A percentile compares a stretch with the other conserved stretches of the same genome.
Evolutionary conservation across 2,329 filamentous ascomycete species (phyloP).

Genomic region (Daldinia sp.): DNA sequence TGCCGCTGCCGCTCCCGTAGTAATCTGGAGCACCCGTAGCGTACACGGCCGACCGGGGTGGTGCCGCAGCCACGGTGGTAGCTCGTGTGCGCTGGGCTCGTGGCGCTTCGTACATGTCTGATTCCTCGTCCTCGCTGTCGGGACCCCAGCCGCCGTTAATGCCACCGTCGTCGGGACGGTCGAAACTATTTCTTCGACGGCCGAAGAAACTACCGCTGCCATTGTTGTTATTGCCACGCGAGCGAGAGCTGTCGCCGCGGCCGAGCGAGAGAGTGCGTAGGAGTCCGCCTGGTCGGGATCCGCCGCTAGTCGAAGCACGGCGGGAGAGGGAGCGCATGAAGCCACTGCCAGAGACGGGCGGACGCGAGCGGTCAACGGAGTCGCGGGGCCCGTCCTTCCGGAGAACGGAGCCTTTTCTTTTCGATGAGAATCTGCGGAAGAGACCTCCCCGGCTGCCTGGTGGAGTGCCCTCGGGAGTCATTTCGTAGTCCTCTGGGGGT

Average conservation of each 20-base stretch:
- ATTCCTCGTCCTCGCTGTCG: slow-evolving; percentile 56
- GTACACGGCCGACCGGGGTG: slow-evolving; percentile 22
- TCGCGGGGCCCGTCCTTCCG: slow-evolving; percentile 53
- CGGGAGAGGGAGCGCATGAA: slow-evolving; percentile 62
- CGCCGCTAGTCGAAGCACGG: slow-evolving; percentile 54
- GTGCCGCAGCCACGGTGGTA: not conserved
- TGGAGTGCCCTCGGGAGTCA: slow-evolving; percentile 54
- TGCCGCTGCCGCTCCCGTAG: slow-evolving; percentile 2
- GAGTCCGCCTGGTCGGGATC: slow-evolving; percentile 56
- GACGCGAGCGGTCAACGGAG: slow-evolving; percentile 59
- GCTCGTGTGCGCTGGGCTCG: slow-evolving; percentile 28
- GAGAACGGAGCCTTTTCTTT: slow-evolving; percentile 49
- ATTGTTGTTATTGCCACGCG: slow-evolving; percentile 39
- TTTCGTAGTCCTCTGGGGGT: slow-evolving; percentile 61
- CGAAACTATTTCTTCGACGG: slow-evolving; percentile 54
- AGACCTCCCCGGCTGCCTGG: slow-evolving; percentile 52
- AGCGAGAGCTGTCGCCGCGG: slow-evolving; percentile 62
- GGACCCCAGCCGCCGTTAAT: slow-evolving; percentile 68
- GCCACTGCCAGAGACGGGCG: slow-evolving; percentile 61
- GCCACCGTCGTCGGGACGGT: slow-evolving; percentile 61
- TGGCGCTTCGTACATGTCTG: slow-evolving; percentile 38
- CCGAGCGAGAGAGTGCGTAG: slow-evolving; percentile 72
- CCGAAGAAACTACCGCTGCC: slow-evolving; percentile 53
- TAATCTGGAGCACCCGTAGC: slow-evolving; percentile 51
- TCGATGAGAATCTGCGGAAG: slow-evolving; percentile 59